Conservation (phyloP, 2,329 filamentous ascomycete species). For the Coniochaeta sp. region DNA sequence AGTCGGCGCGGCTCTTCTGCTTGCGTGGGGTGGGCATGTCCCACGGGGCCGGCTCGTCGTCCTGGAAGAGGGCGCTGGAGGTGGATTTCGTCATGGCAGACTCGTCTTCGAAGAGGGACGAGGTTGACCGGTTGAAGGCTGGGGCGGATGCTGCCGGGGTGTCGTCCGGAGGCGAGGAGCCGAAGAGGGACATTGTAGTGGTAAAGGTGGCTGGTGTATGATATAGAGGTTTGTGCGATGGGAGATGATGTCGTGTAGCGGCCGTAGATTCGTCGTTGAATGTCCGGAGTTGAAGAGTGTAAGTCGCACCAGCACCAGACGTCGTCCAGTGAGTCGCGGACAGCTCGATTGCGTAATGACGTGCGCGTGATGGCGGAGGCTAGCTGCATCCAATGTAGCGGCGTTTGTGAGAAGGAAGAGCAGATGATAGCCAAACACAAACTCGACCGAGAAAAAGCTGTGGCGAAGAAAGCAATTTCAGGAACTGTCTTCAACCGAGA, state of each 20-base stretch:
- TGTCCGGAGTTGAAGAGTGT: neutral
- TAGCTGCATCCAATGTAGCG: neutral
- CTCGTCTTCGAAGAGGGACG: constrained; percentile 54
- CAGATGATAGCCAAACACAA: neutral
- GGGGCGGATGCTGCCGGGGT: constrained; percentile 29
- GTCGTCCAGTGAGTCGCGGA: neutral
- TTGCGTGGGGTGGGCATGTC: constrained; percentile 72
- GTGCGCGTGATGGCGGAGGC: neutral
- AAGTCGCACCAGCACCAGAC: neutral
- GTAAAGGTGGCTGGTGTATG: neutral
- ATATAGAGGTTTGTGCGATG: too few relatives aligned
- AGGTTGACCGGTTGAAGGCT: constrained; percentile 36
- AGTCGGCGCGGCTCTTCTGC: constrained; percentile 62
- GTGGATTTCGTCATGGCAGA: constrained; percentile 35
- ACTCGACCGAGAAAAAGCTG: too few relatives aligned
- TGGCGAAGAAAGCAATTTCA: neutral
- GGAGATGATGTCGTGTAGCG: too few relatives aligned
- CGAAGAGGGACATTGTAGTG: constrained; percentile 62
- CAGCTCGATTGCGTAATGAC: constrained; percentile 1
- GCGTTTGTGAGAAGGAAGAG: neutral
- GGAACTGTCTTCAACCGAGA: neutral
- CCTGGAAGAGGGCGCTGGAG: constrained; percentile 65
- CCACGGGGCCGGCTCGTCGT: constrained; percentile 68
- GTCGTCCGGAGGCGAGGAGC: constrained; percentile 47
- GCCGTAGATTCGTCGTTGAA: too few relatives aligned